Base-by-base conservation (phyloP, 768 basidiomycete genomes). In the Paxillus ammoniavirescens region DNA sequence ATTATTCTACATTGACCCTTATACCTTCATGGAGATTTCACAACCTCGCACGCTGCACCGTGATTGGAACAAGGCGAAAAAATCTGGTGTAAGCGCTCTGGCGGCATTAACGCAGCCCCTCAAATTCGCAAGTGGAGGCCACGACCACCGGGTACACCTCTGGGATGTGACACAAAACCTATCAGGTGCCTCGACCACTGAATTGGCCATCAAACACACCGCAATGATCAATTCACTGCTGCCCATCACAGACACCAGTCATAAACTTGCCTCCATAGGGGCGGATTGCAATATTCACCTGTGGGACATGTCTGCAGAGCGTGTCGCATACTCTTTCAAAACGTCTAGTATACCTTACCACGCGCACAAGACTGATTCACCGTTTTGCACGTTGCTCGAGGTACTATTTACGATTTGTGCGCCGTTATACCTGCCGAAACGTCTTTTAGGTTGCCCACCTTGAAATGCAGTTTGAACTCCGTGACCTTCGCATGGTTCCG, bases 401-500 rank as follows among this genome's bases (percentile, higher is more conserved):
- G 78, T 79, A 57, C 42, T n/a, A 17, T 52, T 47, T 13, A 38
- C 50, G 52, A 15, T 50, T 38, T 33, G 45, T 53, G 8, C 33
- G 40, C 8, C 12, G 2, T 28, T 35, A 35, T 28, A 8, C 47
- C 50, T 30, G 46, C 26, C 53, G 37, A 60, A 37, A 8, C 18
- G 13, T 26, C 12, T 40, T 42, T 18, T 44, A 82, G 80, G 70
- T 81, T 45, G 73, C 73, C 6, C 77, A 81, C 59, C 67, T 77
- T 18, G 81, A 82, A 57, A 68, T 73, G 28, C 81, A 82, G 54
- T 80, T 77, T 49, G 81, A 82, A 59, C 49, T 80, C n/a, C 78
- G 73, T 18, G 81, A 81, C 55, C 69, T 73, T 55, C 72, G 80
- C 15, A 52, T 67, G 35, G 69, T 73, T 10, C 72, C 75, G 13